Evolutionary conservation across 768 basidiomycete species (phyloP), one percentile per base, ranked within the genome.

Genomic region (Leccinum boreale): DNA sequence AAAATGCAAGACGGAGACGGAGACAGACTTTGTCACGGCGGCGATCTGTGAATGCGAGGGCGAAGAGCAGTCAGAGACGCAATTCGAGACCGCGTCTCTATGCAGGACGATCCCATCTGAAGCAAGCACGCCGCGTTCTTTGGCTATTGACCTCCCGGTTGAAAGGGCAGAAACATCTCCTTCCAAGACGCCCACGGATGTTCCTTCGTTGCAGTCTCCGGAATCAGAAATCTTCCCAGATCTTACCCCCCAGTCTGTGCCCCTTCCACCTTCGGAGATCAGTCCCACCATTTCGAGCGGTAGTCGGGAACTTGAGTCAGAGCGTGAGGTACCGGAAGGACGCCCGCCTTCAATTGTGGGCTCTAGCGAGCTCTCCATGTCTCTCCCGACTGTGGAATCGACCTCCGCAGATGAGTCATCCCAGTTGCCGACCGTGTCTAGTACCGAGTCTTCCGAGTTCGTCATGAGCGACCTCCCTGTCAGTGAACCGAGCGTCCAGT

Each of bases 11-110:
- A 73, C 78, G 9, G 78, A 78, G 23, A 60, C 62, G 1, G 70
- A 71, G 54, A 79, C 80, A 7, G 82, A 82, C 36, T 77, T 77
- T 49, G 67, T 78, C 19, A 79, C 78, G 2, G 83, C 82, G 4
- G 79, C 79, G 46, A 12, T 70, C 14, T 77, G 80, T n/a, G 66
- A 72, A 54, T 70, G 68, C 47, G 59, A 63, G 29, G 60, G 45
- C 31, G 57, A 62, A 4, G 70, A 65, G 44, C 58, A 56, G 35
- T 86, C 81, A 58, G 74, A 78, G 52, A 85, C 82, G 3, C 67
- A 71, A 2, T 87, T 79, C 53, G 74, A 78, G 58, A 85, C 83
- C 6, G 85, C 80, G 1, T 74, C 72, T 9, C 3, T 72, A n/a
- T 73, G 73, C 63, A 65, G 53, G 59, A 74, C 74, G 19, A 73